Conservation (phyloP, 2,329 filamentous ascomycete genomes). For the Stagonosporopsis vannaccii region DNA sequence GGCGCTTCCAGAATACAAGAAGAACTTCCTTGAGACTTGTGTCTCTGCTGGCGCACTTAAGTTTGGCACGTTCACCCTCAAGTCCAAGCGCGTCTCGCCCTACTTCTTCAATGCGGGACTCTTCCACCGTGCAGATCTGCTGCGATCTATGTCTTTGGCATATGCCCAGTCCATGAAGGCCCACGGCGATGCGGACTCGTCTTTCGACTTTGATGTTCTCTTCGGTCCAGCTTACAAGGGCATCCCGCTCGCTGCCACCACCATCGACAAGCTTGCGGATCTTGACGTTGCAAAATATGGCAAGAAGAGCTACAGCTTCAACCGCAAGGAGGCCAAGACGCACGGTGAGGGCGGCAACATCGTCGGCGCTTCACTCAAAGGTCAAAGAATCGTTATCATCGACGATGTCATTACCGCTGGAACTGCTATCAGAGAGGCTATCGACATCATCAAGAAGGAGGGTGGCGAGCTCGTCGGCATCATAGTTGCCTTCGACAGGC, state of each 20-base stretch:
- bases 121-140: conserved; percentile 82
- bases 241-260: conserved; percentile 84
- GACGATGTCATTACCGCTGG: conserved; percentile 98
- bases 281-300: conserved; percentile 72
- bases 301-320: conserved; percentile 83
- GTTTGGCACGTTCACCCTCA: conserved; percentile 87
- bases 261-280: conserved; percentile 76
- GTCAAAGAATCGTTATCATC: conserved; percentile 86
- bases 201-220: conserved; percentile 78
- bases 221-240: conserved; percentile 98
- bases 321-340: conserved; percentile 95
- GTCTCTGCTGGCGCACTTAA: conserved; percentile 74
- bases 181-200: conserved; percentile 51
- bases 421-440: conserved; percentile 91
- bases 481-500: conserved; percentile 85
- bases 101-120: conserved; percentile 98
- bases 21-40: conserved; percentile 73
- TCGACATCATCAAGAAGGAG: conserved; percentile 84
- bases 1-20: conserved; percentile 61
- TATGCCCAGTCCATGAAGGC: conserved; percentile 71
- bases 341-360: conserved; percentile 95
- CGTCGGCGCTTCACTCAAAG: conserved; percentile 84
- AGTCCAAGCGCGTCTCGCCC: conserved; percentile 87
- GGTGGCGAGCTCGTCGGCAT: conserved; percentile 88
- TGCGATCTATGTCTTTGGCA: conserved; percentile 78